Conservation (phyloP, 2,329 filamentous ascomycete species). For the Aspergillus bombycis region DNA sequence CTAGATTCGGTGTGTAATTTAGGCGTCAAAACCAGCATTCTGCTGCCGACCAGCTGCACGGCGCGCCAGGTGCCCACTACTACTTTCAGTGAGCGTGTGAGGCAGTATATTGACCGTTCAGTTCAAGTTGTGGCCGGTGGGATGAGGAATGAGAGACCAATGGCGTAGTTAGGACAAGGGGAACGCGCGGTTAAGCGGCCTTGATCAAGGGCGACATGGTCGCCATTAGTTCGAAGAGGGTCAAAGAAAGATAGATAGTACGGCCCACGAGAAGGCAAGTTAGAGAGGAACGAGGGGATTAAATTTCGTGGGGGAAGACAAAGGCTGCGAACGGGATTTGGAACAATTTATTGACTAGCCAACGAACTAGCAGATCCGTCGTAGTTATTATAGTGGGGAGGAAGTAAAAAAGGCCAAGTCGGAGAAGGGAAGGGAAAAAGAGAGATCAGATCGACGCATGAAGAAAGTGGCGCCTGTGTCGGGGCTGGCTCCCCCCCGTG, state of each 20-base stretch:
- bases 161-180: not conserved
- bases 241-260: not conserved
- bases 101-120: not conserved
- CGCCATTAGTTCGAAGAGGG: not conserved
- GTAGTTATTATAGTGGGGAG: not conserved
- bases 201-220: not conserved
- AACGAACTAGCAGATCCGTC: not conserved
- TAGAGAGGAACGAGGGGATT: not conserved
- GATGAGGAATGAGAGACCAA: not conserved
- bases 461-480: not conserved
- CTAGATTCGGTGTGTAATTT: constrained; percentile 10
- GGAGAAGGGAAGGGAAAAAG: not conserved
- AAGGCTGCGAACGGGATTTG: not conserved
- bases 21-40: constrained; percentile 24
- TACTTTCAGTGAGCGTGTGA: not conserved
- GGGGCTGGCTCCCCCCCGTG: not conserved
- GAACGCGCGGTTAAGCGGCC: not conserved
- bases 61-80: not conserved
- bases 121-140: not conserved
- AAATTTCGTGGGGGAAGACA: not conserved
- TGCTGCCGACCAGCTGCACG: constrained; percentile 16
- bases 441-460: not conserved
- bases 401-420: not conserved
- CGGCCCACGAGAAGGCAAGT: not conserved
- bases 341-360: not conserved